These are phyloP conservation scores for Rhodotorula sp. DNA, from an alignment of 1,284 basidiomycete genomes.

Conservation along the genomic window DNA sequence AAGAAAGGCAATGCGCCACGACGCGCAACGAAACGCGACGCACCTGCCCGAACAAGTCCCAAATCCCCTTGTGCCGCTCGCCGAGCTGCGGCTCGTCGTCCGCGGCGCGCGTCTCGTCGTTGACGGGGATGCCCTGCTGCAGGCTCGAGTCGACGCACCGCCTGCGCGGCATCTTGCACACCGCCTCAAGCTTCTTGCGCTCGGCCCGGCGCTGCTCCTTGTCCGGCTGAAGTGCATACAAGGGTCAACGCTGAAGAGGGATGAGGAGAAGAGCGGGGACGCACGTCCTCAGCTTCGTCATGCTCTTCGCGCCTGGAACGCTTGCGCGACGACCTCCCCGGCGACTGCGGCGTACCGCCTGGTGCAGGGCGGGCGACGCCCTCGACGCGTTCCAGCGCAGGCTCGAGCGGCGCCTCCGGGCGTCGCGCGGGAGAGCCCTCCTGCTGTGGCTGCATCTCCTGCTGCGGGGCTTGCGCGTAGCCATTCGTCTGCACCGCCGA, in stretches of 20 bases:
- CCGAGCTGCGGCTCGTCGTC: slow-evolving; percentile 33
- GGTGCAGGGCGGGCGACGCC: neutral
- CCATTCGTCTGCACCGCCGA: neutral
- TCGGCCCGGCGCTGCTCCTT: neutral
- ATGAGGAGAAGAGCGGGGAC: neutral
- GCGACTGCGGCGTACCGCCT: neutral
- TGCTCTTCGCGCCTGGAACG: slow-evolving; percentile 5
- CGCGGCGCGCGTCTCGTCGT: slow-evolving; percentile 19
- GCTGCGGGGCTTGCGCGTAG: neutral
- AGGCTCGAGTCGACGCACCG: slow-evolving; percentile 18
- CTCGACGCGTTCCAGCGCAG: neutral
- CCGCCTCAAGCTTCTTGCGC: slow-evolving; percentile 28
- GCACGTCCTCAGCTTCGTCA: neutral
- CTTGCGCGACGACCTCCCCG: slow-evolving; percentile 1
- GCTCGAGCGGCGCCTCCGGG: too few relatives aligned
- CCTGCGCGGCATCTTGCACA: slow-evolving; percentile 20
- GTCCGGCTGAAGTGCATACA: neutral
- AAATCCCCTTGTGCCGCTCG: slow-evolving; percentile 28
- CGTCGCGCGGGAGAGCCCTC: too few relatives aligned
- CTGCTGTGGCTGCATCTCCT: too few relatives aligned
- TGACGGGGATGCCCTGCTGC: slow-evolving; percentile 12
- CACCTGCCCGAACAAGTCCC: slow-evolving; percentile 32
- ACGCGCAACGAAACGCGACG: neutral
- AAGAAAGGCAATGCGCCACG: too few relatives aligned
- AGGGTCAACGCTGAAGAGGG: neutral